phyloP scores from a whole-genome alignment of 2,329 filamentous ascomycete genomes.

The Talaromyces sp. region DNA sequence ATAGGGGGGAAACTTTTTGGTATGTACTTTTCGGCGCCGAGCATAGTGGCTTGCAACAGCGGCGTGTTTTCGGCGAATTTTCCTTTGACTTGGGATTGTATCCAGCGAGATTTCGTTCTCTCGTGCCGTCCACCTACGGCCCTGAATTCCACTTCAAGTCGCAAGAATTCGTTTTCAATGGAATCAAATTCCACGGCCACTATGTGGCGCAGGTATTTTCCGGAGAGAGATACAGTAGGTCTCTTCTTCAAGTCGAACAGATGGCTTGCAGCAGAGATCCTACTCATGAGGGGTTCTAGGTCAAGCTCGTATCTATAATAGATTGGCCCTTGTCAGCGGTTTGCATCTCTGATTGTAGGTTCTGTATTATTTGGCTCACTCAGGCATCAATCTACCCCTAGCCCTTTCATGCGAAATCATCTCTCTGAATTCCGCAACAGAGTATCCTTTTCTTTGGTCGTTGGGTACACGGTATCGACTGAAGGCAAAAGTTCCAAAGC shows the following conservation, averaged over 20 bases:
- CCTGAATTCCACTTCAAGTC: constrained; percentile 33
- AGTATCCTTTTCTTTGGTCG: constrained; percentile 21
- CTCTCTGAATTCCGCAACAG: constrained; percentile 34
- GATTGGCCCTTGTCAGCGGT: not conserved
- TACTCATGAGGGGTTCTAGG: constrained; percentile 22
- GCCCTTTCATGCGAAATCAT: constrained; percentile 34
- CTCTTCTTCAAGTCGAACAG: constrained; percentile 23
- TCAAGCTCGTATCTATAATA: constrained; percentile 18
- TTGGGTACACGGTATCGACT: constrained; percentile 27
- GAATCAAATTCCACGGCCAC: constrained; percentile 38
- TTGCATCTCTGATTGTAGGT: not conserved
- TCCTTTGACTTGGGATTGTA: constrained; percentile 21
- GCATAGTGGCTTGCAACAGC: constrained; percentile 29
- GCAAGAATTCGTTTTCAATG: constrained; percentile 23
- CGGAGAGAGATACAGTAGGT: constrained; percentile 15
- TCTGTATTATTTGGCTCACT: constrained; percentile 20
- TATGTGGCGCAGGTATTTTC: constrained; percentile 25
- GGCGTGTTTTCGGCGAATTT: constrained; percentile 18
- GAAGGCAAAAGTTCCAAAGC: constrained; percentile 37
- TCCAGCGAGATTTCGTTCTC: constrained; percentile 29
- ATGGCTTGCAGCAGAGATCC: constrained; percentile 22
- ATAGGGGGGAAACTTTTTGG: not conserved
- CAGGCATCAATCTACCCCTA: constrained; percentile 31
- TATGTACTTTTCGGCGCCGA: constrained; percentile 32
- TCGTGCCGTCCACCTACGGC: constrained; percentile 27